Base-by-base conservation (phyloP, 2,329 filamentous ascomycete genomes). In the Exophiala lecanii-corni region DNA sequence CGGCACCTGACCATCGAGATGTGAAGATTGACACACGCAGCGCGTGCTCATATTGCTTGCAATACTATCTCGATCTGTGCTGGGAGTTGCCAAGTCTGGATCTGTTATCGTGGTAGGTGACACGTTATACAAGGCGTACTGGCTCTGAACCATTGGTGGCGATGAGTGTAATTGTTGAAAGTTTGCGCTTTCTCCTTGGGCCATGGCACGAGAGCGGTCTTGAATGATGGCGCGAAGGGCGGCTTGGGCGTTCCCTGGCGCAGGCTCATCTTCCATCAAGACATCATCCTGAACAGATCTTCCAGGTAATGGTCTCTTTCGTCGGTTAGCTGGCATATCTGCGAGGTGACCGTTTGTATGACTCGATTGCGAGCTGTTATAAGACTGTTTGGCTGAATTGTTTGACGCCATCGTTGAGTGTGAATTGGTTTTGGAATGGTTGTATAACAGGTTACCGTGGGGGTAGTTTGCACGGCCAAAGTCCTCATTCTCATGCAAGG, bases 1-100 rank as follows among this genome's bases (percentile, higher is more conserved):
- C 20, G 74, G 52, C 72, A 70, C 16, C 72, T 74, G 41, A 72
- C 70, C 40, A 72, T 76, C 30, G 75, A 71, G 39, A 68, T 63
- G 30, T 9, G 50, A 40, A 12, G 71, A 69, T 38, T 74, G 72
- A 55, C 79, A 82, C 18, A 79, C 60, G 58, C 79, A 82, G 26
- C 78, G 70, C 7, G 76, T 78, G 41, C 55, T 62, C 25, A 72
- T 72, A 47, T 63, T 70, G 47, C 70, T 71, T 7, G 70, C 71
- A 15, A 71, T 68, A 51, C 67, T 74, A 48, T 70, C 73, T 28
- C 71, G 70, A 41, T 75, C 73, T 12, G 73, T 75, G 45, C 66
- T 72, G 2, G 75, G 75, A 0, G 75, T 77, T 2, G 67, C 66
- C 38, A 75, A 53, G 41, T 70, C 70, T 7, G 69, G 66, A 47